Conservation (phyloP, 2,329 filamentous ascomycete genomes). For the Podosphaera fusca region DNA sequence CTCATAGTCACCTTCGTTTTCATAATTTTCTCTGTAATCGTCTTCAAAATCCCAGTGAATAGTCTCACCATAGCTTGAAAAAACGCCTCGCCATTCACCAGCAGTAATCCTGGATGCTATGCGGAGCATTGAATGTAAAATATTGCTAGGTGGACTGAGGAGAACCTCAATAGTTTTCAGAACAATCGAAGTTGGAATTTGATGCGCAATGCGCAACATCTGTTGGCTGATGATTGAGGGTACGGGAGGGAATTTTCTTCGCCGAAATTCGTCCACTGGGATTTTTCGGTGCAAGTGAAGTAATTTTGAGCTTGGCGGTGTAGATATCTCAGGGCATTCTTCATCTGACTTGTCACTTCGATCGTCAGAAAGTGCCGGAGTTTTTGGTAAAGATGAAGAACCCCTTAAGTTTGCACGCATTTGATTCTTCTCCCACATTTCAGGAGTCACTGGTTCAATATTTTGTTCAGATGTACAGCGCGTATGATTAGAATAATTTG, state of each 20-base stretch:
- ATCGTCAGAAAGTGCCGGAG: conserved; percentile 22
- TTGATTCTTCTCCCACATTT: conserved; percentile 3
- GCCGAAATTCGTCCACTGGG: conserved; percentile 25
- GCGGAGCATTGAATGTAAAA: conserved; percentile 57
- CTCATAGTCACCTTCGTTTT: conserved; percentile 34
- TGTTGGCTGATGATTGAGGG: conserved; percentile 41
- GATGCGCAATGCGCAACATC: conserved; percentile 23
- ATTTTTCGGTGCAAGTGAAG: conserved; percentile 29
- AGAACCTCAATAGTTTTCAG: conserved; percentile 57
- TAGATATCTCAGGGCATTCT: conserved; percentile 17
- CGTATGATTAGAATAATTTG: conserved; percentile 2
- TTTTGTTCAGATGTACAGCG: conserved; percentile 16
- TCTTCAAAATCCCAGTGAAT: conserved; percentile 35
- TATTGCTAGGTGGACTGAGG: conserved; percentile 55
- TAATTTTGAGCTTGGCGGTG: conserved; percentile 7
- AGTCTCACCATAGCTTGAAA: conserved; percentile 28
- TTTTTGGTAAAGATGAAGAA: conserved; percentile 16
- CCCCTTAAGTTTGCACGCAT: conserved; percentile 1
- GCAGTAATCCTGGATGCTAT: conserved; percentile 55
- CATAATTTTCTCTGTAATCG: conserved; percentile 25
- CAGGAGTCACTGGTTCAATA: conserved; percentile 9
- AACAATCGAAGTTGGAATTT: conserved; percentile 40
- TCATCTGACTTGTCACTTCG: conserved; percentile 20
- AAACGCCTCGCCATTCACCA: conserved; percentile 37
- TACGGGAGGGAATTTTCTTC: conserved; percentile 40